Evolutionary conservation across 257 asterid species (phyloP).

Genomic region (Plantago elongata): DNA sequence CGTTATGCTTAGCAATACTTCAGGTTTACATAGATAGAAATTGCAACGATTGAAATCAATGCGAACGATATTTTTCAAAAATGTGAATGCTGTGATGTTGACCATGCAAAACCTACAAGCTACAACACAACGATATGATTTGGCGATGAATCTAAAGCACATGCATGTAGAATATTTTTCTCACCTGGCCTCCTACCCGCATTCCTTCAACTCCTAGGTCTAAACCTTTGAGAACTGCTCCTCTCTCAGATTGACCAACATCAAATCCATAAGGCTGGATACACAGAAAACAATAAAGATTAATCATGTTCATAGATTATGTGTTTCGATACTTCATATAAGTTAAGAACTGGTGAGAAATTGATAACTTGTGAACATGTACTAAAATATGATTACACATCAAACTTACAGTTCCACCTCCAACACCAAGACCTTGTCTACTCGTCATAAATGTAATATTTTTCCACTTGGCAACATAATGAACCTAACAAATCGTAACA

Average conservation of each 20-base stretch:
- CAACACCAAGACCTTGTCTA: constrained; percentile 88
- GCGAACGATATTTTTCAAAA: neutral
- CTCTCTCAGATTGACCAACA: constrained; percentile 84
- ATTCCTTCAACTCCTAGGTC: constrained; percentile 95
- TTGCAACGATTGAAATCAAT: neutral
- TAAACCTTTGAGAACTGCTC: constrained; percentile 81
- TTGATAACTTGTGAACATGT: neutral
- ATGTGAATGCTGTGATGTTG: neutral
- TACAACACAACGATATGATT: neutral
- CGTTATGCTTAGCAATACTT: neutral
- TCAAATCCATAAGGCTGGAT: constrained; percentile 93
- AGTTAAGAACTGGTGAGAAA: no score
- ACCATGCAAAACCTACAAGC: neutral
- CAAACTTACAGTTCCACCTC: constrained; percentile 85
- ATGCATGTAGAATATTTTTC: constrained; percentile 16
- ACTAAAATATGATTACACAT: neutral
- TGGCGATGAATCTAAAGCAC: neutral
- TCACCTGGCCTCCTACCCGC: constrained; percentile 98
- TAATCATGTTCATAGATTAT: neutral
- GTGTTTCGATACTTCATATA: no score
- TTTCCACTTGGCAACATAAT: constrained; percentile 97
- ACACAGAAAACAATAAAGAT: constrained; percentile 9
- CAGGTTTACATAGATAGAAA: neutral
- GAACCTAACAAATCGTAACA: constrained; percentile 45
- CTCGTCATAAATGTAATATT: constrained; percentile 90